Evolutionary conservation across 2,329 filamentous ascomycete genomes (phyloP), one percentile per base, ranked within the genome.

Genomic region (Cladophialophora immunda): DNA sequence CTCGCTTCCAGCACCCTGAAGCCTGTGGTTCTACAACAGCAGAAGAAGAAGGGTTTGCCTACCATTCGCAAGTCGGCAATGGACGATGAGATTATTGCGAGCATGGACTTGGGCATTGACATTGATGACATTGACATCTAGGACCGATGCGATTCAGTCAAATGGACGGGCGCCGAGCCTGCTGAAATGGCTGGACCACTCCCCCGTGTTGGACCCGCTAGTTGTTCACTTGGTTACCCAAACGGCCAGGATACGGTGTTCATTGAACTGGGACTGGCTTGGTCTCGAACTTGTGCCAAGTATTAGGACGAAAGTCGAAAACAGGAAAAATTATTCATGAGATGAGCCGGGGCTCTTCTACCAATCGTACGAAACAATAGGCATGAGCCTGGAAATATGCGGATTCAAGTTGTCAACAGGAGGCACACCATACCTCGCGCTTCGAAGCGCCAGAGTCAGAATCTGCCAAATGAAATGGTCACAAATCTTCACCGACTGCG

Each of bases 11-110:
- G 55, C 57, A 41, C 62, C 25, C 52, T 70, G 29, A 73, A 69
- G 58, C 58, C 58, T 4, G 58, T 61, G 13, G 29, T 61, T 17
- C 62, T 66, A 47, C 78, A 78, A 66, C 74, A 73, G 30, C 71
- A 77, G 41, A 79, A 81, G 58, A 80, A 81, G 72, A 75, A 78
- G 66, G 85, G 85, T 0, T 76, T 87, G 70, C 89, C 89, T 13
- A 91, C 93, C 57, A 92, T 94, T 75, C 89, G 84, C 72, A 86
- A 92, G 80, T 89, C 90, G 32, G 86, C 93, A 65, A 90, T 91
- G 83, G 94, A 97, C 69, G 95, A 98, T 76, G 95, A 98, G 75
- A 91, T 97, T 64, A 94, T 98, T 78, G 93, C 91, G 1, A 86
- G 89, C 29, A 83, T 98, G 82, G 95, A 98, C 77, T 81, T 98